A percentile compares a stretch with the other conserved stretches of the same genome.
Evolutionary conservation across 371 early-diverging fungal species (phyloP).

Genomic region (Actinomucor elegans): DNA sequence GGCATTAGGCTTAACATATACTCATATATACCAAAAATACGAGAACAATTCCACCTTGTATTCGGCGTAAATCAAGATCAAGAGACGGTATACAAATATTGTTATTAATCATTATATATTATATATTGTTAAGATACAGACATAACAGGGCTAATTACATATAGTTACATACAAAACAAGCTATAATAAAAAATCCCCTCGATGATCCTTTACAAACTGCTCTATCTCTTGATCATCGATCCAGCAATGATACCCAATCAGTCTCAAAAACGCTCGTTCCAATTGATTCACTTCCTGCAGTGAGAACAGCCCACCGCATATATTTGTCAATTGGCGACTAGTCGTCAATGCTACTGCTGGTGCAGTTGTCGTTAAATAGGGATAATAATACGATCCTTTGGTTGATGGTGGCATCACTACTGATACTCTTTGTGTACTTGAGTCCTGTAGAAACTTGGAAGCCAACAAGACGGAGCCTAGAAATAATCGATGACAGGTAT

Average conservation of each 20-base stretch:
- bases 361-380: background rate
- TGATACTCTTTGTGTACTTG: too few species aligned
- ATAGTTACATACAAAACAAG: background rate
- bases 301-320: conserved; percentile 35
- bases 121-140: too few species aligned
- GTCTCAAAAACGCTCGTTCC: conserved; percentile 40
- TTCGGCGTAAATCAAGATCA: too few species aligned
- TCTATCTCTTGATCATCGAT: conserved; percentile 35
- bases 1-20: too few species aligned
- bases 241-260: conserved; percentile 43
- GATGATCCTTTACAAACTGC: conserved; percentile 28
- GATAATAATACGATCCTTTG: conserved; percentile 10
- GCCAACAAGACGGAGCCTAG: conserved; percentile 69
- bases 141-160: background rate
- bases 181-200: conserved; percentile 29
- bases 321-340: conserved; percentile 31
- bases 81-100: too few species aligned
- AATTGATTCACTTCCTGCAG: conserved; percentile 37
- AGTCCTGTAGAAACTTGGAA: conserved; percentile 32
- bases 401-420: conserved; percentile 10
- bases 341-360: conserved; percentile 27
- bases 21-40: too few species aligned
- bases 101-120: too few species aligned
- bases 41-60: too few species aligned
- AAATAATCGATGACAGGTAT: conserved; percentile 70